Percentiles rank a stretch among this genome's conserved stretches.
phyloP scores from a whole-genome alignment of 306 rosid species.

The Urtica urens region DNA sequence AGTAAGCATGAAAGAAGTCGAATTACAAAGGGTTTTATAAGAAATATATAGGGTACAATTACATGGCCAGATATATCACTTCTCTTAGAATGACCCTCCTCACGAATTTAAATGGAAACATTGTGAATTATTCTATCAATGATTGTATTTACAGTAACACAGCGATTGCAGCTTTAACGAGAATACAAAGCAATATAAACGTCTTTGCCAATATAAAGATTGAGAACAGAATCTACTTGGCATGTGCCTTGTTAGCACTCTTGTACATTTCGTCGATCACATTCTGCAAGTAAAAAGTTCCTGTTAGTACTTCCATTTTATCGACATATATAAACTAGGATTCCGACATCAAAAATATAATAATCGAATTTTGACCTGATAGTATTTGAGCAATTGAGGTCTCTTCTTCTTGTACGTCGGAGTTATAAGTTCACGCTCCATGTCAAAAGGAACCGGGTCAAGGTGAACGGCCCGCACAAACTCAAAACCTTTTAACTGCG shows the following conservation, averaged over 20 bases:
- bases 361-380: no score
- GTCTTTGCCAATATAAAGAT: no score
- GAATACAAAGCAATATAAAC: no score
- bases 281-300: slow-evolving; percentile 26
- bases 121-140: neutral
- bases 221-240: no score
- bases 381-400: slow-evolving; percentile 78
- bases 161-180: no score
- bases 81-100: neutral
- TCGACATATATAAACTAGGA: no score
- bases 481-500: slow-evolving; percentile 93
- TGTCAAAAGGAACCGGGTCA: slow-evolving; percentile 81
- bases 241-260: slow-evolving; percentile 35
- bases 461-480: slow-evolving; percentile 63
- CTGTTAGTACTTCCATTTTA: slow-evolving; percentile 16
- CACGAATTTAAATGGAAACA: neutral
- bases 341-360: no score
- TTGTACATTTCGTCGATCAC: slow-evolving; percentile 69
- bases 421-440: slow-evolving; percentile 87
- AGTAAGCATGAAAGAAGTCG: no score
- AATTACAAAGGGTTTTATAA: no score
- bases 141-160: neutral
- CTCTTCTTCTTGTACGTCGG: slow-evolving; percentile 94
- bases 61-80: neutral
- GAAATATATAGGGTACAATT: no score